Conservation (phyloP, 805 yeast species). For the Citeromyces nyonsensis region DNA sequence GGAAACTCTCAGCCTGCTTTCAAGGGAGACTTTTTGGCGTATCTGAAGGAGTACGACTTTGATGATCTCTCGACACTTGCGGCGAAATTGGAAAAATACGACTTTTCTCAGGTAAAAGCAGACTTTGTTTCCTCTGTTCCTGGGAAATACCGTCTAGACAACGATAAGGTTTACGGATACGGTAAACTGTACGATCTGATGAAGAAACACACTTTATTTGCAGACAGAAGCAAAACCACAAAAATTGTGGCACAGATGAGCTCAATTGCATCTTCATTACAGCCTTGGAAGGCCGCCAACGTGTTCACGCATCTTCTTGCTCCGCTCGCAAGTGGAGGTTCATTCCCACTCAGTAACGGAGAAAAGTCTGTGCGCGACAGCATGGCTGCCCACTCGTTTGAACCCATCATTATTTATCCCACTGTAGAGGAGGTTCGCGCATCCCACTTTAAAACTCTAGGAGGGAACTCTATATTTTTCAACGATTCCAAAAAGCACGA, state of each 20-base stretch:
- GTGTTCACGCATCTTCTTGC: conserved; percentile 30
- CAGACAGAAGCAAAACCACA: conserved; percentile 7
- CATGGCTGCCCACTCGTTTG: conserved; percentile 6
- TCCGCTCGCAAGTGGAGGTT: conserved; percentile 21
- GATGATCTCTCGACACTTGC: conserved; percentile 13
- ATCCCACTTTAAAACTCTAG: conserved; percentile 14
- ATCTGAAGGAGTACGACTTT: conserved; percentile 26
- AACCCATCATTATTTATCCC: conserved; percentile 17
- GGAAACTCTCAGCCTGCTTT: conserved; percentile 19
- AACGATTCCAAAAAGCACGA: conserved; percentile 11
- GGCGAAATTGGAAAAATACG: conserved; percentile 14
- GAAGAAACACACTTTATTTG: conserved; percentile 14
- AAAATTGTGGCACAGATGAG: conserved; percentile 28
- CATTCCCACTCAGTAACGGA: conserved; percentile 9
- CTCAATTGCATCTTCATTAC: conserved; percentile 31
- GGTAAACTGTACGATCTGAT: conserved; percentile 27
- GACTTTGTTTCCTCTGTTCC: conserved; percentile 45
- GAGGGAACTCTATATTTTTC: conserved; percentile 35
- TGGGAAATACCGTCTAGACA: conserved; percentile 12
- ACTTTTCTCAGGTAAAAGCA: conserved; percentile 31
- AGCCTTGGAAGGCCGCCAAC: conserved; percentile 14
- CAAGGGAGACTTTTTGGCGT: conserved; percentile 24
- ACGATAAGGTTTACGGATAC: conserved; percentile 24
- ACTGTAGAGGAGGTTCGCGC: conserved; percentile 11
- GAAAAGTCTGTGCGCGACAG: conserved; percentile 8